Percentiles rank a stretch among this genome's conserved stretches.
These are phyloP conservation scores for Neurospora sp. DNA, from an alignment of 495 filamentous ascomycete species.

Conservation along the genomic window DNA sequence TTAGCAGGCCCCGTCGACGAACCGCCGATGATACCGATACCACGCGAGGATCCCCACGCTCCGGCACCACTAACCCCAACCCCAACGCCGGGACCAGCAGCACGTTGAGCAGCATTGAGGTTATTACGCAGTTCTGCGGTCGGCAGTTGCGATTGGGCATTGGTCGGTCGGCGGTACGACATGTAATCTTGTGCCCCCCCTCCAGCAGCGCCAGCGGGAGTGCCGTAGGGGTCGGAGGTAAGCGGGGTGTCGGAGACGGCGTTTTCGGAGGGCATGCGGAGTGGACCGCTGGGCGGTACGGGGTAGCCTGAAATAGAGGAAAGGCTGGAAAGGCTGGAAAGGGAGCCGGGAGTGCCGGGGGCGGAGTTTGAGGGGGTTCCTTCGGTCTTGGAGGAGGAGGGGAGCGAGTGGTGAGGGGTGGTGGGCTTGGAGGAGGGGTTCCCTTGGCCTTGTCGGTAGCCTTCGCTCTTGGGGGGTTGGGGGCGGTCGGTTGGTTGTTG, in stretches of 20 bases:
- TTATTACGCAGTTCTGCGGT: constrained; percentile 3
- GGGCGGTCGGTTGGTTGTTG: constrained; percentile 28
- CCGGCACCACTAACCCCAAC: constrained; percentile 5
- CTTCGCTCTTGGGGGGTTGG: constrained; percentile 43
- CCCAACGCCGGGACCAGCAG: not conserved
- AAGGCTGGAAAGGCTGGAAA: not conserved
- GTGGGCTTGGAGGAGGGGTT: constrained; percentile 8
- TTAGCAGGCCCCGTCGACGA: constrained; percentile 6
- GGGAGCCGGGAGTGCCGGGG: not conserved
- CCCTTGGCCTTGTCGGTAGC: constrained; percentile 20
- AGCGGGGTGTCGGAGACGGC: constrained; percentile 19
- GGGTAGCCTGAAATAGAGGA: not conserved
- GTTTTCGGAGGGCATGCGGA: constrained; percentile 31
- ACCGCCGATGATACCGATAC: constrained; percentile 19
- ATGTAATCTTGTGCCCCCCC: constrained; percentile 14
- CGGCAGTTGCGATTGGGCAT: not conserved
- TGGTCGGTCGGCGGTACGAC: constrained; percentile 9
- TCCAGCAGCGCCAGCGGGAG: not conserved
- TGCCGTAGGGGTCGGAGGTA: not conserved
- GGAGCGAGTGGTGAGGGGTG: constrained; percentile 37
- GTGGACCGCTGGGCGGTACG: not conserved
- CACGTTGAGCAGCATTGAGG: no score
- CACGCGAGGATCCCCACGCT: constrained; percentile 23
- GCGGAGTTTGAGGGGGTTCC: not conserved
- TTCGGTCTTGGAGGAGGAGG: constrained; percentile 22